Conservation (phyloP, 768 basidiomycete species). For the Chalciporus piperatus region DNA sequence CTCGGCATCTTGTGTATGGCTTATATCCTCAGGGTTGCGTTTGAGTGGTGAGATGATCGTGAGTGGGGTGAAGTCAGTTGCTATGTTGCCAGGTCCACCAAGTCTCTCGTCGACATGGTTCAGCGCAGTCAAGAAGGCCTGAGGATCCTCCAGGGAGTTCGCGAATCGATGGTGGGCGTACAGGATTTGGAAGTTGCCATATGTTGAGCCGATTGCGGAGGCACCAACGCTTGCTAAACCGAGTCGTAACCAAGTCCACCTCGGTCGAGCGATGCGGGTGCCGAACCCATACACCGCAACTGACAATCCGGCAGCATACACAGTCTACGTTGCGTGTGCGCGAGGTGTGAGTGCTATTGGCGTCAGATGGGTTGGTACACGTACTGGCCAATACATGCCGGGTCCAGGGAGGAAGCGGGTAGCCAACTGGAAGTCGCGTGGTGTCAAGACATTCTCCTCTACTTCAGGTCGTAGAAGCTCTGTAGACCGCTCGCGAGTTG, state of each 20-base stretch:
- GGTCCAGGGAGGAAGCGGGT: conserved; percentile 50
- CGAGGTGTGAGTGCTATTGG: background rate
- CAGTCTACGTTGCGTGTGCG: conserved; percentile 10
- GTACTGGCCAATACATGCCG: conserved; percentile 45
- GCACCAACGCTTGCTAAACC: conserved; percentile 23
- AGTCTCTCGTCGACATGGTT: conserved; percentile 30
- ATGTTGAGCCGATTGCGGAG: conserved; percentile 30
- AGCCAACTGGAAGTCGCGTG: conserved; percentile 56
- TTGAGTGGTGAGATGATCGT: conserved; percentile 12
- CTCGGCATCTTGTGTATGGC: conserved; percentile 4
- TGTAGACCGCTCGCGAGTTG: conserved; percentile 32
- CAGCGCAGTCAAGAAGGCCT: conserved; percentile 30
- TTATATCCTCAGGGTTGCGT: background rate
- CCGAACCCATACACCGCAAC: conserved; percentile 27
- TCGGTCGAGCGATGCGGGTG: conserved; percentile 25
- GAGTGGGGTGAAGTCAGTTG: conserved; percentile 23
- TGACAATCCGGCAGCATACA: conserved; percentile 22
- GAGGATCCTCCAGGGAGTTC: conserved; percentile 30
- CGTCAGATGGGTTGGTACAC: conserved; percentile 17
- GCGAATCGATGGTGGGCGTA: conserved; percentile 29
- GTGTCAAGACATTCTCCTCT: conserved; percentile 26
- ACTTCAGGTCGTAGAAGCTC: conserved; percentile 33
- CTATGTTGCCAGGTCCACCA: conserved; percentile 30
- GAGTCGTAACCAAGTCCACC: conserved; percentile 26
- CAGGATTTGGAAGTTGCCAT: conserved; percentile 32